Conservation (phyloP, 306 rosid species). For the Acacia melanoxylon region DNA sequence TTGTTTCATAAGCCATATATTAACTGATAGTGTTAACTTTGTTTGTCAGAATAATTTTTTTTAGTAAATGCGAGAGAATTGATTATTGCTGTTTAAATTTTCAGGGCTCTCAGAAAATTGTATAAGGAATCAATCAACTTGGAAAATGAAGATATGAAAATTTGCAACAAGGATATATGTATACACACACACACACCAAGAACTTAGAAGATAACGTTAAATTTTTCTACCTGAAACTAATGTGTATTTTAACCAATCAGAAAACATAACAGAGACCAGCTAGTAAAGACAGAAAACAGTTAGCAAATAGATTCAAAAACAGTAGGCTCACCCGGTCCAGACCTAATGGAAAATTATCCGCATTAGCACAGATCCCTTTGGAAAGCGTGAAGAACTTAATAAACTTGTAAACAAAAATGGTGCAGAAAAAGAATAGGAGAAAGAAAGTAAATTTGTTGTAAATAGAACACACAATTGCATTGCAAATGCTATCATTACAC, state of each 20-base stretch:
- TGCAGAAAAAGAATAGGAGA: not conserved
- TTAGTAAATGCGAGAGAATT: not conserved
- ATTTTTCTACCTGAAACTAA: constrained; percentile 11
- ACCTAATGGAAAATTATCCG: constrained; percentile 37
- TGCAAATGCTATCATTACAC: not conserved
- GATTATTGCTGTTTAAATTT: constrained; percentile 33
- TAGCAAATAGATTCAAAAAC: not conserved
- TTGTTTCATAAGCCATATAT: constrained; percentile 19
- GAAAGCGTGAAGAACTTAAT: not conserved
- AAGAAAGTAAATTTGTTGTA: constrained; percentile 9
- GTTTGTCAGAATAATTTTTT: not conserved
- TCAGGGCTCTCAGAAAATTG: constrained; percentile 90
- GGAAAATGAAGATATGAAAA: not conserved
- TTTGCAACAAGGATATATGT: constrained; percentile 17
- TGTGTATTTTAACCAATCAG: constrained; percentile 4
- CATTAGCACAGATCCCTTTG: not conserved
- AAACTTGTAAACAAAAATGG: not conserved
- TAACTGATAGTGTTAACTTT: not conserved
- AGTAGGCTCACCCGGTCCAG: constrained; percentile 74
- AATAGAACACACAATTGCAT: not conserved
- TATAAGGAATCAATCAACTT: constrained; percentile 23
- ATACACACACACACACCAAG: not conserved
- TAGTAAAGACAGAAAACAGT: not conserved
- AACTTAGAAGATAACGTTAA: not conserved
- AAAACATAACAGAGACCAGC: not conserved